Evolutionary conservation across 805 yeast genomes (phyloP).

Genomic region (Wickerhamomyces sydowiorum): DNA sequence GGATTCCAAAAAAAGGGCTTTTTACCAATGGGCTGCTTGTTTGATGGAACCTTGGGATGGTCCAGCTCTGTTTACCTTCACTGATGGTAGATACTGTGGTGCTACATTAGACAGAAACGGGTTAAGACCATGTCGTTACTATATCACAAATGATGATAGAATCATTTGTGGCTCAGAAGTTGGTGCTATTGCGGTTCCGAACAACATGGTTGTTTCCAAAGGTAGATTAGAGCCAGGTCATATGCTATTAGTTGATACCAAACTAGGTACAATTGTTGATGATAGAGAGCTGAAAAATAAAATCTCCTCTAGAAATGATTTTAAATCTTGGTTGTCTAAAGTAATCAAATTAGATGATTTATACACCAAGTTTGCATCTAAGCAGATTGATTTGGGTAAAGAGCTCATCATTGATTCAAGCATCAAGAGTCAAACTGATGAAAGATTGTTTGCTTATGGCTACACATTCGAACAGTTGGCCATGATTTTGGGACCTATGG

Average conservation of each 20-base stretch:
- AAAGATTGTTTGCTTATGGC: constrained; percentile 80
- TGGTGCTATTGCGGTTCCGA: constrained; percentile 88
- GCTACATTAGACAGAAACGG: constrained; percentile 98
- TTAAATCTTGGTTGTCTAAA: constrained; percentile 90
- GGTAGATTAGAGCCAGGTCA: constrained; percentile 96
- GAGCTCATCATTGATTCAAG: constrained; percentile 23
- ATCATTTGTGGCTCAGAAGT: constrained; percentile 98
- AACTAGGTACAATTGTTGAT: constrained; percentile 88
- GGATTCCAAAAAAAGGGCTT: constrained; percentile 90
- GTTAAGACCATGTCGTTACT: constrained; percentile 95
- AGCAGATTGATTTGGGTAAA: constrained; percentile 11
- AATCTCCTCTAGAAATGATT: constrained; percentile 81
- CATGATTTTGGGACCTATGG: constrained; percentile 88
- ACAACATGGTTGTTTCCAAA: constrained; percentile 76
- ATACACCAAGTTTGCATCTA: constrained; percentile 42
- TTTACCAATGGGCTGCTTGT: constrained; percentile 99
- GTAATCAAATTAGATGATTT: constrained; percentile 80
- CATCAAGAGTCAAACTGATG: constrained; percentile 60
- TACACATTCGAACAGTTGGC: constrained; percentile 92
- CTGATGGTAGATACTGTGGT: constrained; percentile 97
- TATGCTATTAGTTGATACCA: constrained; percentile 91
- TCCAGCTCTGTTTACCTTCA: constrained; percentile 93
- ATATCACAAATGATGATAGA: constrained; percentile 88
- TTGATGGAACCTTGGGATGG: constrained; percentile 99
- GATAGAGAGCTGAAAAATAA: constrained; percentile 79